These are phyloP conservation scores for Dimargaris xerosporica DNA, from an alignment of 192 early-diverging fungal genomes.

Conservation along the genomic window DNA sequence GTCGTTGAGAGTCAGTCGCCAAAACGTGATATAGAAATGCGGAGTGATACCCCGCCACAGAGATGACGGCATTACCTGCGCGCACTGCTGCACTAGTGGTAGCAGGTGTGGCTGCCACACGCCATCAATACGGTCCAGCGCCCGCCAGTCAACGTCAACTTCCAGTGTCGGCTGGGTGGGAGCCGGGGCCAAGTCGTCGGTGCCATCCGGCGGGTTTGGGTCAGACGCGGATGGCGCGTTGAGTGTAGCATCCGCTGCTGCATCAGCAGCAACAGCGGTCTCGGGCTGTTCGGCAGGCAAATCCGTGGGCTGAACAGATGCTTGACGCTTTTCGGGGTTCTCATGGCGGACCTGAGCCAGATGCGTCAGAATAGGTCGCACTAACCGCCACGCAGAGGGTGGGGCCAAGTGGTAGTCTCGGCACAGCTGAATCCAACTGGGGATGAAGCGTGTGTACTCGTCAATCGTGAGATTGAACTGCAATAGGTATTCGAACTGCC, in stretches of 20 bases:
- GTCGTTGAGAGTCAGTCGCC: constrained; percentile 63
- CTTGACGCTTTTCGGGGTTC: background rate
- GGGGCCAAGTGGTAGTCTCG: constrained; percentile 41
- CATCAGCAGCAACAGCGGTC: background rate
- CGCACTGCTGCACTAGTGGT: constrained; percentile 1
- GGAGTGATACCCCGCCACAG: constrained; percentile 24
- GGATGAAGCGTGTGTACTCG: constrained; percentile 28
- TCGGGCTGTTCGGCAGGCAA: background rate
- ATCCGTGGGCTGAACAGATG: background rate
- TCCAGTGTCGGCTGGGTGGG: background rate
- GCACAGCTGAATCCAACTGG: constrained; percentile 30
- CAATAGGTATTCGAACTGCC: constrained; percentile 53
- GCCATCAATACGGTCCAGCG: background rate
- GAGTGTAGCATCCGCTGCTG: background rate
- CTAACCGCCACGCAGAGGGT: constrained; percentile 44
- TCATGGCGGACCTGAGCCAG: constrained; percentile 11
- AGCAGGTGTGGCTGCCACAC: constrained; percentile 7
- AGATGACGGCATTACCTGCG: background rate
- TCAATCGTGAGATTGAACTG: constrained; percentile 29
- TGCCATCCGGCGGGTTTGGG: background rate
- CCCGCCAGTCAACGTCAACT: background rate
- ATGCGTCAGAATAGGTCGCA: constrained; percentile 37
- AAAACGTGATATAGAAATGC: constrained; percentile 63
- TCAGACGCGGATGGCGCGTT: no score
- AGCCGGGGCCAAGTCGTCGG: background rate